These are phyloP conservation scores for Sequoia sempervirens DNA, from an alignment of 75 land plant genomes.

Conservation along the genomic window DNA sequence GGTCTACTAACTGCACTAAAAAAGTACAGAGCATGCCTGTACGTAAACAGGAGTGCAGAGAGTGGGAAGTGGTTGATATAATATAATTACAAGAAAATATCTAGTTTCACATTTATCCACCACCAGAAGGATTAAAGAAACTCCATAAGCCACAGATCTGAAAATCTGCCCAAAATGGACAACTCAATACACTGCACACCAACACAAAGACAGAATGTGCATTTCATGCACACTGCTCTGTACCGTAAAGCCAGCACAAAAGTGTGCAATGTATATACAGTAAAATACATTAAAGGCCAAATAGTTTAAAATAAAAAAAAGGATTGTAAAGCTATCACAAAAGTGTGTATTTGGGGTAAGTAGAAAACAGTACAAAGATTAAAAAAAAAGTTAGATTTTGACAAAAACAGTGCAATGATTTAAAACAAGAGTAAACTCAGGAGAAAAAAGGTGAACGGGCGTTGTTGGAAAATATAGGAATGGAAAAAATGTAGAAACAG, in stretches of 20 bases:
- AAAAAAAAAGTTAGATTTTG: neutral
- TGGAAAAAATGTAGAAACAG: neutral
- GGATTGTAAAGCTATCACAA: neutral
- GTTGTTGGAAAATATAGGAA: neutral
- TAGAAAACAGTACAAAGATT: neutral
- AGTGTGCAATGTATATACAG: neutral
- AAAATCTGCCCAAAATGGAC: neutral
- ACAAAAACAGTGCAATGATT: neutral
- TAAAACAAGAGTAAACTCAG: neutral
- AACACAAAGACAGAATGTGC: neutral
- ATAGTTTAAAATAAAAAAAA: neutral
- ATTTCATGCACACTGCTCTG: neutral
- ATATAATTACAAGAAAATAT: neutral
- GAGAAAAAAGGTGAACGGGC: neutral
- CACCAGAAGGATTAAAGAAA: neutral
- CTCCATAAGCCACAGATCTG: neutral
- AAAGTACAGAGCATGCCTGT: neutral
- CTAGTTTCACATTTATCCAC: neutral
- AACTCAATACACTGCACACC: neutral
- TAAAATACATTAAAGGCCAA: neutral
- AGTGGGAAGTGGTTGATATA: neutral
- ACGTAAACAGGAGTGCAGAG: neutral
- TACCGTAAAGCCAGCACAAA: neutral
- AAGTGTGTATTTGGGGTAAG: neutral
- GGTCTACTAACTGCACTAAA: neutral